These are phyloP conservation scores for Oldenlandia corymbosa DNA, from an alignment of 257 asterid species.

Conservation along the genomic window DNA sequence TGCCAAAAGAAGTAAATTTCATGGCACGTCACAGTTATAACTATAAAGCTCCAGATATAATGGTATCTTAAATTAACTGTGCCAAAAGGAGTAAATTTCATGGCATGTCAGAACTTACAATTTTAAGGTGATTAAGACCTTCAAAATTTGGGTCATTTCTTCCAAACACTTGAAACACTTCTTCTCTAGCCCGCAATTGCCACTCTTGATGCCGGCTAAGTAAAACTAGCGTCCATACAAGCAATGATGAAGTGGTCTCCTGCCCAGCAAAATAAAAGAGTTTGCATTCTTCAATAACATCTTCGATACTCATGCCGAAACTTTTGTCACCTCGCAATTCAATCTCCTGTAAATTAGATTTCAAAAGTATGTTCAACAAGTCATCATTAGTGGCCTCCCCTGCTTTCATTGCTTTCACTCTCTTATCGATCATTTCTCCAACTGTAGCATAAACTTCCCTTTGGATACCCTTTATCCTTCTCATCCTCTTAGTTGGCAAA, in stretches of 20 bases:
- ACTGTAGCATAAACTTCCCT: slow-evolving; percentile 1
- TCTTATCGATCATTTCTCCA: neutral
- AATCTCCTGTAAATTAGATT: slow-evolving; percentile 2
- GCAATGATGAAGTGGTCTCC: slow-evolving; percentile 4
- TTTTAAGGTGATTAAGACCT: slow-evolving; percentile 9
- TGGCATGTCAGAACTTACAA: too few species aligned
- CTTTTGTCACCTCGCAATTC: slow-evolving; percentile 1
- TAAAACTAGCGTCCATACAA: slow-evolving; percentile 6
- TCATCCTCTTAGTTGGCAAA: slow-evolving; percentile 5
- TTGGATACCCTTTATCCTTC: neutral
- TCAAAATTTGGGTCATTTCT: neutral
- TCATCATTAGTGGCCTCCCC: slow-evolving; percentile 9
- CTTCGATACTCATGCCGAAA: slow-evolving; percentile 11
- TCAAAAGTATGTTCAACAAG: neutral
- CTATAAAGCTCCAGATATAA: neutral
- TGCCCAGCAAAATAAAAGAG: slow-evolving; percentile 9
- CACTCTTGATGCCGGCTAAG: slow-evolving; percentile 3
- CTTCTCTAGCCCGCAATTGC: slow-evolving; percentile 9
- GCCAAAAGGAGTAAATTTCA: too few species aligned
- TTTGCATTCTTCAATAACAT: slow-evolving; percentile 8
- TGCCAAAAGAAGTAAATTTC: too few species aligned
- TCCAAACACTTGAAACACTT: slow-evolving; percentile 4
- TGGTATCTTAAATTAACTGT: neutral
- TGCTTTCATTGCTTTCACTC: neutral
- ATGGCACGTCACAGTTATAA: too few species aligned